phyloP scores from a whole-genome alignment of 1,284 basidiomycete genomes.

The Inonotus hispidus region DNA sequence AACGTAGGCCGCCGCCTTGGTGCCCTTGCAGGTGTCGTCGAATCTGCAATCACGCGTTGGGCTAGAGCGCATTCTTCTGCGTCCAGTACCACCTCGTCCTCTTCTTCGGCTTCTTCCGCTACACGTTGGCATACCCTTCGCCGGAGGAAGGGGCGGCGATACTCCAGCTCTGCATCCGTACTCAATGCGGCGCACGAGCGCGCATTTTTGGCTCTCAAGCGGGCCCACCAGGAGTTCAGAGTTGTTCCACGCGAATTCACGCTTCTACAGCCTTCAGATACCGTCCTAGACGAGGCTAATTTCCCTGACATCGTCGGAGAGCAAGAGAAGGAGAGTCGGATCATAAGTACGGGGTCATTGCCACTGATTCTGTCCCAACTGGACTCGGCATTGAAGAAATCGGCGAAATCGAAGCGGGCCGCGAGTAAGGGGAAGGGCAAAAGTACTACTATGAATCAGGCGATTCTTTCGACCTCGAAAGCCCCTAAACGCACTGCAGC shows the following conservation, averaged over 20 bases:
- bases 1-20: conserved; percentile 35
- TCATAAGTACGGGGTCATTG: conserved; percentile 54
- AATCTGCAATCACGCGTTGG: conserved; percentile 43
- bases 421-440: conserved; percentile 29
- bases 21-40: conserved; percentile 38
- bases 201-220: conserved; percentile 51
- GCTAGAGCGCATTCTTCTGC: conserved; percentile 41
- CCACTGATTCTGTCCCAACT: conserved; percentile 51
- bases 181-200: conserved; percentile 49
- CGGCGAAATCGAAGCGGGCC: conserved; percentile 26
- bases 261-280: conserved; percentile 49
- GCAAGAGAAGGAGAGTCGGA: conserved; percentile 26
- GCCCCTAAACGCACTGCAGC: neutral
- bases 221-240: conserved; percentile 55
- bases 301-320: neutral
- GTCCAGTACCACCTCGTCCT: conserved; percentile 38
- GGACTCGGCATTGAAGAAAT: conserved; percentile 44
- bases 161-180: conserved; percentile 41
- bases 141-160: conserved; percentile 34
- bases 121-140: conserved; percentile 38
- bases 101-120: conserved; percentile 30
- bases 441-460: neutral
- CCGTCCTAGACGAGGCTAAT: conserved; percentile 21
- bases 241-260: conserved; percentile 60
- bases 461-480: neutral